Evolutionary conservation across 2,329 filamentous ascomycete genomes (phyloP), one percentile per base, ranked within the genome.

Genomic region (Fusarium sp.): DNA sequence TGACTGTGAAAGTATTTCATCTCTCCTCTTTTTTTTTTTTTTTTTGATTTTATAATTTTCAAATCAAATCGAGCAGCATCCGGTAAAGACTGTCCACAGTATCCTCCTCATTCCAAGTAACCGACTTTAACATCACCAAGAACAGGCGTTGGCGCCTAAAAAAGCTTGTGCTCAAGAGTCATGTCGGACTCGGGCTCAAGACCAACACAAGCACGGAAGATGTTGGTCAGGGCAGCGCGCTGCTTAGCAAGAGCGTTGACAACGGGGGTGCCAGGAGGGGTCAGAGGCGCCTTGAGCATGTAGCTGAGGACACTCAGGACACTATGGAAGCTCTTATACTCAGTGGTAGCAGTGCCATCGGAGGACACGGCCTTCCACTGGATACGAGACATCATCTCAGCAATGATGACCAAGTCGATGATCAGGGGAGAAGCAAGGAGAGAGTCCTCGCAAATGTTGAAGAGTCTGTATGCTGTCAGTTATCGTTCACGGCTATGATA

Each of bases 381-480:
- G 79, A 99, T 94, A 78, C 96, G 94, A 62, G 96, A 98, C 94
- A 99, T 98, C 87, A 99, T 93, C 87, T 99, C 96, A 37, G 96
- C 88, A 73, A 98, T 86, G 66, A 99, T 81, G 51, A 98, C 94
- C 65, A 99, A 87, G 80, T 99, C 96, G 77, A 99, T 97, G 86
- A 99, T 99, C 78, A 99, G 85, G 34, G 96, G 96, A 51, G 95
- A 97, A 13, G 96, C 96, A 73, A 99, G 87, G 55, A 99, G 90
- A 46, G 96, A 98, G 83, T 99, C 96, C 84, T 99, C 96, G 85
- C 96, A 99, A 75, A 98, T 94, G 82, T 99, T 99, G 90, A 97
- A 98, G 80, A 99, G 87, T 76, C 92, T 95, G 75, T 25, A 40
- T n/a, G 37, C 21, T 25, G 62, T 78, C 65, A 78, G 67, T 46